Evolutionary conservation across 305 asterid species (phyloP).

Genomic region (Fraxinus greggii): DNA sequence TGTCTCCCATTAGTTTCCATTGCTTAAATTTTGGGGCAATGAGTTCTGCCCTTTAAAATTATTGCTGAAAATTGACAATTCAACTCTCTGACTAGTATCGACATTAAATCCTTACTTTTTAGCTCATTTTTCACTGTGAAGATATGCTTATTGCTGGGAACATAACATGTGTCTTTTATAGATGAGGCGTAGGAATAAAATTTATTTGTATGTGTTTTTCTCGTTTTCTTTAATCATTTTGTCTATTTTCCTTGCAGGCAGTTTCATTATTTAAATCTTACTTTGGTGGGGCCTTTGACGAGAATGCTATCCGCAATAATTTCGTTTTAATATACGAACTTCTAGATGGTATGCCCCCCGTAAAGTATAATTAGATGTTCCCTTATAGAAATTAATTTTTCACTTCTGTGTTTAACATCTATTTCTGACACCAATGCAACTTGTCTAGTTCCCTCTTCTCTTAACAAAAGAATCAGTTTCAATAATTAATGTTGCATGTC

Average conservation of each 20-base stretch:
- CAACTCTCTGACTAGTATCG: neutral
- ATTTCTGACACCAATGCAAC: neutral
- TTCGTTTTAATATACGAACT: constrained; percentile 92
- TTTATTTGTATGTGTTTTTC: constrained; percentile 3
- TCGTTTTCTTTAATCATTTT: constrained; percentile 20
- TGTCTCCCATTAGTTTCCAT: constrained; percentile 3
- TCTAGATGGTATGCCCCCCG: constrained; percentile 70
- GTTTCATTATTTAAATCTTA: constrained; percentile 88
- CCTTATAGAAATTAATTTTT: neutral
- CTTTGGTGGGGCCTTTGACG: constrained; percentile 97
- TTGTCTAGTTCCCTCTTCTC: neutral
- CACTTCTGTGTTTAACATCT: neutral
- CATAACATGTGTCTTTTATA: neutral
- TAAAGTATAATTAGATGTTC: constrained; percentile 2
- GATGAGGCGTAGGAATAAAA: neutral
- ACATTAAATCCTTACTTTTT: constrained; percentile 8
- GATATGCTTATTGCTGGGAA: neutral
- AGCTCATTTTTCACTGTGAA: constrained; percentile 6
- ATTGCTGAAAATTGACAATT: constrained; percentile 6
- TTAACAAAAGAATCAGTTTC: neutral
- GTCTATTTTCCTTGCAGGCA: constrained; percentile 62
- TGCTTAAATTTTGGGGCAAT: constrained; percentile 8
- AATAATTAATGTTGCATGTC: neutral
- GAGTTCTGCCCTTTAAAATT: constrained; percentile 2
- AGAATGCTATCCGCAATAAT: constrained; percentile 96